Evolutionary conservation across 148 eudicot genomes (phyloP).

Genomic region (Camellia sinensis): DNA sequence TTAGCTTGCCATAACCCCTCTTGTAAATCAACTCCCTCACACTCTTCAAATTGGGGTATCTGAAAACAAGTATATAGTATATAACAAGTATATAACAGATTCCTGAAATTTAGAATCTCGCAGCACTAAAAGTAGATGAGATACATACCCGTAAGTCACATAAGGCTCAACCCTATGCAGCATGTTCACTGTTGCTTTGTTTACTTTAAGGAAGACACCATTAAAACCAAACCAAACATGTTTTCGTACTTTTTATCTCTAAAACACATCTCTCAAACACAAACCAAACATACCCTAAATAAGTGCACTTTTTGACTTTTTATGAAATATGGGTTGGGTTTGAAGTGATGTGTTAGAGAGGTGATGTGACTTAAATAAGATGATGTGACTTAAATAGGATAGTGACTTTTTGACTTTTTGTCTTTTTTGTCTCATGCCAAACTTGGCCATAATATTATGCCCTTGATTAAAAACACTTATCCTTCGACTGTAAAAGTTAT

Average conservation of each 20-base stretch:
- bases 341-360: too few species aligned
- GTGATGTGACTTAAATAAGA: too few species aligned
- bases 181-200: conserved; percentile 85
- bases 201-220: conserved; percentile 77
- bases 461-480: background rate
- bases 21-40: conserved; percentile 78
- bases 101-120: background rate
- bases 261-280: too few species aligned
- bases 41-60: conserved; percentile 83
- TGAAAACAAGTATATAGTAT: conserved; percentile 12
- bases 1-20: conserved; percentile 75
- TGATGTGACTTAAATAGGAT: too few species aligned
- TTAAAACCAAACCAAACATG: too few species aligned
- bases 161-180: conserved; percentile 86
- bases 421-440: too few species aligned
- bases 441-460: too few species aligned
- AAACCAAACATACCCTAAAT: too few species aligned
- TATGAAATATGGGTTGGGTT: too few species aligned
- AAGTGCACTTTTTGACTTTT: too few species aligned
- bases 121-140: background rate
- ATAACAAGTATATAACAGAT: background rate
- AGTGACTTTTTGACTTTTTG: too few species aligned
- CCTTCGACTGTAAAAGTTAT: background rate
- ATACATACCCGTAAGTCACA: conserved; percentile 69
- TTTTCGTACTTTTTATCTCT: too few species aligned